A percentile compares a stretch with the other conserved stretches of the same genome.
These are phyloP conservation scores for Neurospora sp. DNA, from an alignment of 495 filamentous ascomycete species.

Conservation along the genomic window DNA sequence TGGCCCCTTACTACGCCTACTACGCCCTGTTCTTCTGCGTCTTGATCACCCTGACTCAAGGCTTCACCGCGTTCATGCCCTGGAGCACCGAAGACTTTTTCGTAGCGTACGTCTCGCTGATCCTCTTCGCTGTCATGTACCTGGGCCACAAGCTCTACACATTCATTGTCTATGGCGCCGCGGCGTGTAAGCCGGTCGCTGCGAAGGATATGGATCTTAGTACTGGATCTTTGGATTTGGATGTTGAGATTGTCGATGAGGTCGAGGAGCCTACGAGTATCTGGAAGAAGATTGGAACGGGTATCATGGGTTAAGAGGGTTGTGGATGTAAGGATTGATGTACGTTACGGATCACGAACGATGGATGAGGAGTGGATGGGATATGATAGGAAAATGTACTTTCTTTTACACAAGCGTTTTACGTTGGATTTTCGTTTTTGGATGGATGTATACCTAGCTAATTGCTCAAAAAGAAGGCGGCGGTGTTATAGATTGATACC, in stretches of 20 bases:
- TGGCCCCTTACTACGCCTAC: slow-evolving; percentile 49
- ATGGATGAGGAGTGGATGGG: not conserved
- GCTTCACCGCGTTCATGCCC: slow-evolving; percentile 56
- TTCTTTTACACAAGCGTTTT: not conserved
- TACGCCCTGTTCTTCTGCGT: slow-evolving; percentile 54
- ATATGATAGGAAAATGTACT: not conserved
- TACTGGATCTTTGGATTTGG: not conserved
- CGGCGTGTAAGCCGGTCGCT: not conserved
- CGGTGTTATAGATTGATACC: not conserved
- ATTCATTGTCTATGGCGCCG: not conserved
- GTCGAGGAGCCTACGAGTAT: not conserved
- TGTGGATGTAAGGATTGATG: not conserved
- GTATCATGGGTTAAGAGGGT: not conserved
- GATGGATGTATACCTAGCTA: not conserved
- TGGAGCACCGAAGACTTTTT: slow-evolving; percentile 52
- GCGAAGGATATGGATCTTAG: not conserved
- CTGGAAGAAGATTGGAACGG: not conserved
- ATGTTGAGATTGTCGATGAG: not conserved
- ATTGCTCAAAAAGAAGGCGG: not conserved
- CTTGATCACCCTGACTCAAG: slow-evolving; percentile 57
- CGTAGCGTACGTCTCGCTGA: slow-evolving; percentile 51
- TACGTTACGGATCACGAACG: not conserved
- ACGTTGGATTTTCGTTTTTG: not conserved
- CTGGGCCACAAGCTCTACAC: slow-evolving; percentile 44
- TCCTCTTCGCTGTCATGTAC: slow-evolving; percentile 50